phyloP scores from a whole-genome alignment of 148 eudicot species.

The Oxyria digyna region DNA sequence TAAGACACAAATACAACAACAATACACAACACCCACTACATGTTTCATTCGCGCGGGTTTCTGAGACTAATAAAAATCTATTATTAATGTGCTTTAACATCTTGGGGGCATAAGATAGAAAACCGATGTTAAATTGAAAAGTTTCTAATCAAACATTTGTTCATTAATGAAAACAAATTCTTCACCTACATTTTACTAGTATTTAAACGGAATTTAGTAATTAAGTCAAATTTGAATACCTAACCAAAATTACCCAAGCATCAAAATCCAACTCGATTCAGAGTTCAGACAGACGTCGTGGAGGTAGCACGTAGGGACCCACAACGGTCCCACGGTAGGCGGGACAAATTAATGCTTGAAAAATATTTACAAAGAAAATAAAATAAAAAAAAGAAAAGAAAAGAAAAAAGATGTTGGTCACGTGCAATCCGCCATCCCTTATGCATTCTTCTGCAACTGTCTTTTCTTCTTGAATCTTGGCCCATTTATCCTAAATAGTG shows the following conservation, averaged over 20 bases:
- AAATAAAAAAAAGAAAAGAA: background rate
- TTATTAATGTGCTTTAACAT: no score
- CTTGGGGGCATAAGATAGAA: no score
- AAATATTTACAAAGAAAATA: no score
- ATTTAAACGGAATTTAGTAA: no score
- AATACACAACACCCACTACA: no score
- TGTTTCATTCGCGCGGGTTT: no score
- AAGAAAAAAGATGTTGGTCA: constrained; percentile 14
- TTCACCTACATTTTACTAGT: no score
- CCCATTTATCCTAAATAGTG: constrained; percentile 1
- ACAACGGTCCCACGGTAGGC: constrained; percentile 6
- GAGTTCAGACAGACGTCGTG: constrained; percentile 7
- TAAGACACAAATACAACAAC: no score
- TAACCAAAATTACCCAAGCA: background rate
- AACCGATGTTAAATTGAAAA: no score
- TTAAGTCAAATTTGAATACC: background rate
- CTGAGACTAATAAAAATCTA: no score
- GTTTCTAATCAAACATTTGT: no score
- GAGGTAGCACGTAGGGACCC: constrained; percentile 7
- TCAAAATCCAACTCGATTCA: background rate
- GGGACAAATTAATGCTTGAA: background rate
- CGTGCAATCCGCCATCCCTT: constrained; percentile 25
- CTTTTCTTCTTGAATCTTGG: background rate
- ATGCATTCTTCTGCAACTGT: background rate
- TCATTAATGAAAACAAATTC: no score